Evolutionary conservation across 2,329 filamentous ascomycete species (phyloP), one percentile per base, ranked within the genome.

Genomic region (Cladosporium sp.): DNA sequence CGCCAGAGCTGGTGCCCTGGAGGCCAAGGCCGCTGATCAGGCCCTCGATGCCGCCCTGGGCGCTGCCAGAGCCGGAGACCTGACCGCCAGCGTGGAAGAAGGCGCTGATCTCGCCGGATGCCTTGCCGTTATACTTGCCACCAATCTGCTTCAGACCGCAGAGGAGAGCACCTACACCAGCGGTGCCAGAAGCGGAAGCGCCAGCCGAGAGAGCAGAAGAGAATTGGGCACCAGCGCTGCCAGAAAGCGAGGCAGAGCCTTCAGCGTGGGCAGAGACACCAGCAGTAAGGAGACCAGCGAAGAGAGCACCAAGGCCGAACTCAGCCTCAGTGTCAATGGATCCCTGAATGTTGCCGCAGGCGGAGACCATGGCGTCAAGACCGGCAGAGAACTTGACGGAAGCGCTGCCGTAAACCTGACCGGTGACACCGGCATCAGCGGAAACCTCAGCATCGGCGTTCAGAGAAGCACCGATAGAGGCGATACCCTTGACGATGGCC

Each of bases 1-100:
- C 47, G 9, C 44, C 55, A 17, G 34, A n/a, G 22, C 35, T 25
- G 35, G 45, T 25, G n/a, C 55, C 55, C 32, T 32, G 34, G 2
- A 55, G 51, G n/a, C 55, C 55, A 28, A 57, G 55, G 24, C 55
- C 55, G n/a, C 44, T 42, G 45, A 57, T 42, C 25, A 57, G 35
- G 25, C 55, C 55, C 35, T 51, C 55, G 17, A 57, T 49, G 22
- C 55, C 45, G 17, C 15, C 45, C 25, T 34, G 28, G 10, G 42
- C 54, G 25, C 44, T 24, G 24, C 42, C 42, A 9, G 32, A 17
- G 25, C 19, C 36, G 4, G 44, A 42, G n/a, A 17, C 34, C 20
- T 19, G 22, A 10, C 34, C 44, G 20, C 37, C 44, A 28, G 40
- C 55, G 13, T 44, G 20, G 39, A 57, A 51, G 34, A 55, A 45